Evolutionary conservation across 2,329 filamentous ascomycete species (phyloP), one percentile per base, ranked within the genome.

Genomic region (Talaromyces sp.): DNA sequence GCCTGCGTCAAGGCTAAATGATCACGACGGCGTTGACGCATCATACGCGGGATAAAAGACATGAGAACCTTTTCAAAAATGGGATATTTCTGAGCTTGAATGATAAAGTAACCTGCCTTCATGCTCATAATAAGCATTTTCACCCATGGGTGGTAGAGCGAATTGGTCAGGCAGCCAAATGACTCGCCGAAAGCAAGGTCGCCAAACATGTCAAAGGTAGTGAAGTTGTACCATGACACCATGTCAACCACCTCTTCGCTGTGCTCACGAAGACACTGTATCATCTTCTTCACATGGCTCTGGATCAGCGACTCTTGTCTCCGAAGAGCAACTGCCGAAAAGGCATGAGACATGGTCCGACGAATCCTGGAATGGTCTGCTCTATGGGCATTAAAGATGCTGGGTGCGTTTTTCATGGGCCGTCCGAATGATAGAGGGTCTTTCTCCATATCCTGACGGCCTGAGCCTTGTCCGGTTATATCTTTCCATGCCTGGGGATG

Each of bases 281-380:
- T 64, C 14, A 75, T 60, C 46, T 70, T 62, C 53, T 74, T 67
- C 4, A 67, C 69, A 49, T 75, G 73, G 7, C 58, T 58, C 9
- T 68, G 64, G 27, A 77, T 65, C 1, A 76, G 65, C 1, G 64
- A 57, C 58, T 77, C 72, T 58, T 77, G 71, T 49, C 71, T 69
- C 3, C 62, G 58, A 2, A 77, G 64, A 0, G 73, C 73, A 21
- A 66, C 67, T 17, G 71, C 70, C 4, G 73, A 75, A 62, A 77
- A 76, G 0, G 72, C 73, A 51, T 73, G 68, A 19, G 70, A 64
- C 13, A 77, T 62, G 3, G 74, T 63, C 31, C 68, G 68, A n/a
- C 73, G 69, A 56, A 73, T 70, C 2, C 71, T 67, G 10, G 66
- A 56, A 58, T 76, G 74, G 17, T 67, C 67, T 1, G 60, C 56